Evolutionary conservation across 1,139 yeast species (phyloP).

Genomic region (Candida sp.): DNA sequence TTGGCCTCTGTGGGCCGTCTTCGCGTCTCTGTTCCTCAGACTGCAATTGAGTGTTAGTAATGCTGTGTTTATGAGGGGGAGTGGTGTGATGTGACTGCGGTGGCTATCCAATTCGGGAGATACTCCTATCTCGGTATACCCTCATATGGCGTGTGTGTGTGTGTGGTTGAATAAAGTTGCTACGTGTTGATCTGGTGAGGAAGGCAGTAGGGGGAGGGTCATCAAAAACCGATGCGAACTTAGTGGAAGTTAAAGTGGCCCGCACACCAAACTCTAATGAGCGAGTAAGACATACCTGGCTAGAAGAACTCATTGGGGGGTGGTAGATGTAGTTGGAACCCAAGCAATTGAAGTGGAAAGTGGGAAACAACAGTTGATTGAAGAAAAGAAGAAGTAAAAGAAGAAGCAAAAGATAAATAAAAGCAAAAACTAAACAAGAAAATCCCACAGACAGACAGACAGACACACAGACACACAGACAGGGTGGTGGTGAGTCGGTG

Average conservation of each 20-base stretch:
- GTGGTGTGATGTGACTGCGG: not conserved
- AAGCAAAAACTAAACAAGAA: not conserved
- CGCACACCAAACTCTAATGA: too few relatives aligned
- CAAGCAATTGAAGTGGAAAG: not conserved
- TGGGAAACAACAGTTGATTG: constrained; percentile 1
- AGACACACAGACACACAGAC: too few relatives aligned
- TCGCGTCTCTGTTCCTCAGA: constrained; percentile 2
- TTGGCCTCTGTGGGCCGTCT: not conserved
- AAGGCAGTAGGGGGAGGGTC: too few relatives aligned
- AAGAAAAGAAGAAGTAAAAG: not conserved
- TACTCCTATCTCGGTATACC: not conserved
- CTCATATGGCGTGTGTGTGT: too few relatives aligned
- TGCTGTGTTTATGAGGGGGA: not conserved
- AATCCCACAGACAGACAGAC: too few relatives aligned
- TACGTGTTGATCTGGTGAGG: too few relatives aligned
- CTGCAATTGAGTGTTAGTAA: not conserved
- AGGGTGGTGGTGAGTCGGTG: too few relatives aligned
- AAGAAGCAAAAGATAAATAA: not conserved
- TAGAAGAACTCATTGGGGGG: not conserved
- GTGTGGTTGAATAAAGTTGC: too few relatives aligned
- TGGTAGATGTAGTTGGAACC: not conserved
- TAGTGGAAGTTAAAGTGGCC: too few relatives aligned
- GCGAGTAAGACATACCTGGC: constrained; percentile 1
- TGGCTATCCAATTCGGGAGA: not conserved
- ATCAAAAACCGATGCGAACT: too few relatives aligned